Evolutionary conservation across 129 eudicot genomes (phyloP).

Genomic region (Helichrysum umbraculigerum): DNA sequence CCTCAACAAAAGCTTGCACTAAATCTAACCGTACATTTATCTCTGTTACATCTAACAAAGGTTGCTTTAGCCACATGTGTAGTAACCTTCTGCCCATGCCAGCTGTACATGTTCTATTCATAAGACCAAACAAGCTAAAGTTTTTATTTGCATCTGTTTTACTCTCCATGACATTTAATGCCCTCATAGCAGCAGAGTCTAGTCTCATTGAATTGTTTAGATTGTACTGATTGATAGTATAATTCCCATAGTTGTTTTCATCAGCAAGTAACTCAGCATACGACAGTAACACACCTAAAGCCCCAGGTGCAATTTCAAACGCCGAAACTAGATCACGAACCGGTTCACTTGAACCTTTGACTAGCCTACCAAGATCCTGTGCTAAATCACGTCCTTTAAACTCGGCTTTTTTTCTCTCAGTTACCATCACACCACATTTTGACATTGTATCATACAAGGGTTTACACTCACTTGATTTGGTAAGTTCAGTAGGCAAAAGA

Average conservation of each 20-base stretch:
- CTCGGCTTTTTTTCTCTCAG: conserved; percentile 84
- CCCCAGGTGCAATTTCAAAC: conserved; percentile 70
- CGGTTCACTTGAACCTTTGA: conserved; percentile 82
- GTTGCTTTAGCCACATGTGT: conserved; percentile 96
- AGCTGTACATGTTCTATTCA: conserved; percentile 96
- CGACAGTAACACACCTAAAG: conserved; percentile 69
- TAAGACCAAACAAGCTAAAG: conserved; percentile 88
- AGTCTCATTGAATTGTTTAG: conserved; percentile 88
- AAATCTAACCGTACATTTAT: conserved; percentile 75
- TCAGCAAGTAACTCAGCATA: conserved; percentile 89
- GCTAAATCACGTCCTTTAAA: conserved; percentile 73
- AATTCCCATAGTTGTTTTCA: conserved; percentile 79
- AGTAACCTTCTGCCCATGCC: conserved; percentile 95
- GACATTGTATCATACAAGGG: conserved; percentile 71
- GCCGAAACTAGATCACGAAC: conserved; percentile 77
- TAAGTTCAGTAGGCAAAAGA: conserved; percentile 62
- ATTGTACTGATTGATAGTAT: conserved; percentile 49
- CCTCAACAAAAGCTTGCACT: conserved; percentile 97
- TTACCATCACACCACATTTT: conserved; percentile 91
- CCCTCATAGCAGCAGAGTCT: conserved; percentile 98
- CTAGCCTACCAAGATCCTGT: conserved; percentile 89
- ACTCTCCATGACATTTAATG: conserved; percentile 97
- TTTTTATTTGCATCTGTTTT: conserved; percentile 90
- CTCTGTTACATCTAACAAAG: conserved; percentile 72
- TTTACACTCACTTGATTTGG: conserved; percentile 62